Evolutionary conservation across 352 stramenopile species (phyloP), one percentile per base, ranked within the genome.

Genomic region (Phytophthora chlamydospora): DNA sequence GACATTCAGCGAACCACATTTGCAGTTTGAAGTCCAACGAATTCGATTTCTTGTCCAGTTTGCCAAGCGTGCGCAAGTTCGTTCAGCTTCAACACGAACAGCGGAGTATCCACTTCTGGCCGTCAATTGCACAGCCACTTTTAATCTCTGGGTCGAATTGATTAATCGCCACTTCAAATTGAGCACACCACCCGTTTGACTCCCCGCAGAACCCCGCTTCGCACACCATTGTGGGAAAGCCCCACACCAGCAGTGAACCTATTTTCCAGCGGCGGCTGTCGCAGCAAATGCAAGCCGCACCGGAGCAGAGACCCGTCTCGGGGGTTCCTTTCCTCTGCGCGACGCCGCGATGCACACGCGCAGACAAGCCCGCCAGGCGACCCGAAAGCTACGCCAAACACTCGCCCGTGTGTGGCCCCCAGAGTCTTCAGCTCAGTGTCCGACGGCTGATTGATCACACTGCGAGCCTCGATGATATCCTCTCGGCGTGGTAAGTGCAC

Each of bases 251-350:
- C 24, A n/a, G 24, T 7, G 43, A 50, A 50, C 27, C 24, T 50
- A 39, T 31, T 34, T 27, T 27, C 29, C 29, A 27, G 21, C 4
- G 7, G 24, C 34, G 50, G 41, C 48, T 67, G 58, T 67, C 58
- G 58, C 58, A 67, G 35, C 42, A 49, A 55, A 49, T 27, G 19
- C 19, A 19, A 38, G 24, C 14, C 35, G 24, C 14, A 29, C 13
- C 12, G 7, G 55, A 54, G 57, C 40, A 65, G 47, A 60, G 48
- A 66, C 48, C 33, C 9, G 42, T 44, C 44, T 57, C 17, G 35
- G 47, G 47, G 48, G 33, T 52, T 35, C 48, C 17, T 53, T 50
- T 44, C 17, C 48, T n/a, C 17, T 14, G 13, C 46, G 32, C 46
- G 33, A 42, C 46, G n/a, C 14, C 39, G 29, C 41, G 36, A 50